Evolutionary conservation across 1,284 basidiomycete genomes (phyloP).

Genomic region (Papiliotrema terrestris): DNA sequence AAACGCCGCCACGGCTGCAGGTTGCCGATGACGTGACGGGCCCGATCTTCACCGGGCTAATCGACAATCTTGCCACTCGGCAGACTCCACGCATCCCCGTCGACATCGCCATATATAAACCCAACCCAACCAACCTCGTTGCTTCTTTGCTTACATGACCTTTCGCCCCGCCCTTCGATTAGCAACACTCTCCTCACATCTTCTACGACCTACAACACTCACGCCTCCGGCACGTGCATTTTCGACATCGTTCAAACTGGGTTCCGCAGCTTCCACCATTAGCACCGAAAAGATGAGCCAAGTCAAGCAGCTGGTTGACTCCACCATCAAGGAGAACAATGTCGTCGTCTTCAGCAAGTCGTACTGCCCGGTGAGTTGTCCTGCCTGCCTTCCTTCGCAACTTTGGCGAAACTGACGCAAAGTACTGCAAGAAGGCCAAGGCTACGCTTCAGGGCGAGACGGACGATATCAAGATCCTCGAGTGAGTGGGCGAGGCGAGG

Average conservation of each 20-base stretch:
- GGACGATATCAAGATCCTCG: constrained; percentile 37
- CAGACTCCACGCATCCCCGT: neutral
- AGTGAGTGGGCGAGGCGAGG: constrained; percentile 11
- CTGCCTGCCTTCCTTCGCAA: neutral
- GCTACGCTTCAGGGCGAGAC: constrained; percentile 29
- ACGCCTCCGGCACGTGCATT: neutral
- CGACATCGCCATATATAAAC: neutral
- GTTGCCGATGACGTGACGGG: no score
- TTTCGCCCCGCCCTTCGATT: neutral
- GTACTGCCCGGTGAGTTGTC: constrained; percentile 46
- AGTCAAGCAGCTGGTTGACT: constrained; percentile 42
- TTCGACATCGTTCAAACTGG: constrained; percentile 39
- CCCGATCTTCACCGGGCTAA: no score
- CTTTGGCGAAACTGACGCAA: neutral
- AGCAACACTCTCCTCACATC: neutral
- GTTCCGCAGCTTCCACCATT: constrained; percentile 32
- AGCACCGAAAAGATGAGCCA: constrained; percentile 30
- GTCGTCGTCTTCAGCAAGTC: constrained; percentile 47
- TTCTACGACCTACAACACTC: neutral
- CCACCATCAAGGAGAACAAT: constrained; percentile 44
- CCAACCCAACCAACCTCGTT: neutral
- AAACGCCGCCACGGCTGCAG: no score
- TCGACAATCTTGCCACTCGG: neutral
- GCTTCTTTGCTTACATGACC: neutral
- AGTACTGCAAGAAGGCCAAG: constrained; percentile 48